Evolutionary conservation across 1,139 yeast species (phyloP), one percentile per base, ranked within the genome.

Genomic region (Suhomyces panamericanus): DNA sequence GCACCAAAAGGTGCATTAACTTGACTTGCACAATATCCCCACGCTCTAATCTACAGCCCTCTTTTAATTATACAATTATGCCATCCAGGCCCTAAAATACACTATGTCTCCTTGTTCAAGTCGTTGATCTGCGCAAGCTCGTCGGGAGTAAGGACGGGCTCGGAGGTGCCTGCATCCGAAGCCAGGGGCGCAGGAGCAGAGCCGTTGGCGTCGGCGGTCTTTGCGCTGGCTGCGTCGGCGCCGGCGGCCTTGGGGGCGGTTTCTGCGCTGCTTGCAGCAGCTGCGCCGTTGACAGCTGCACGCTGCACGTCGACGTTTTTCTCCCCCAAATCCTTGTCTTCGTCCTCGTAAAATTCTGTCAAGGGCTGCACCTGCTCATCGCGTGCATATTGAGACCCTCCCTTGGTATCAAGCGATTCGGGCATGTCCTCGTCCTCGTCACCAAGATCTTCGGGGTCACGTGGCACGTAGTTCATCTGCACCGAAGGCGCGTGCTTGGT

Each of bases 401-500:
- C 98, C 59, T 87, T 80, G 7, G 95, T 85, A 56, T 91, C 99
- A 53, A 81, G 83, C 2, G 96, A 89, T 49, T 38, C 40, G 14
- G 40, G 29, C 40, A 75, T 82, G n/a, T 70, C 70, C 1, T 82
- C 69, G 59, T 87, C 95, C 63, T 86, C 95, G 35, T 87, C 91
- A 32, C 79, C 84, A 49, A 47, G 31, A 56, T 88, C 95, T 56
- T 87, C 95, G 17, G 83, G 77, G 64, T 93, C 98, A 41, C 81
- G 76, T 4, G 98, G 99, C 32, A 89, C 96, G 44, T 85, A 80
- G 56, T 87, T 86, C 83, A 90, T 82, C 67, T 93, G 98, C 29
- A 93, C 98, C 46, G 95, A 86, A 13, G 99, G 99, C 0, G 98
- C 96, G 67, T 86, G 90, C 64, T 88, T 85, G 13, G 98, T 89